phyloP scores from a whole-genome alignment of 2,329 filamentous ascomycete species.

The Diplodia scrobiculata region DNA sequence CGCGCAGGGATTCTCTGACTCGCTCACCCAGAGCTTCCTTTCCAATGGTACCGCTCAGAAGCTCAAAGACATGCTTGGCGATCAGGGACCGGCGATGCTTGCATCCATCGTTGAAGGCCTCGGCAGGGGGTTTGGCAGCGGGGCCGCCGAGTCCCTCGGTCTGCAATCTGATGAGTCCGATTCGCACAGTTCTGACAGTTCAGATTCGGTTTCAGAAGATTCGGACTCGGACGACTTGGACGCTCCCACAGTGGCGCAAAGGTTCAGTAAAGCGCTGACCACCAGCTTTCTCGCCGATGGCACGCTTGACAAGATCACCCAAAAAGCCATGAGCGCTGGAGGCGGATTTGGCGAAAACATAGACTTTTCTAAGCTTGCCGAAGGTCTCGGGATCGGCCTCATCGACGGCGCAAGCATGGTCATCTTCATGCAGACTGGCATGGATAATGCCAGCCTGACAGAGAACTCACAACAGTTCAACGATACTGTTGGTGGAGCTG shows the following conservation, averaged over 20 bases:
- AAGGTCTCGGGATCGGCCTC: conserved; percentile 17
- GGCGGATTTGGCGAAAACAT: conserved; percentile 5
- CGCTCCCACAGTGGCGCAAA: neutral
- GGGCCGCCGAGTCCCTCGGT: neutral
- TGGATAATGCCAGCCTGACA: neutral
- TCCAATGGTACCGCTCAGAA: conserved; percentile 8
- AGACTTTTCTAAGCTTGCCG: conserved; percentile 1
- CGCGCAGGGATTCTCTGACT: neutral
- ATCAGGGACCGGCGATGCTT: conserved; percentile 8
- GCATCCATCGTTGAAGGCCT: conserved; percentile 10
- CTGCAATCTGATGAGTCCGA: neutral
- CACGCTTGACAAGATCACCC: neutral
- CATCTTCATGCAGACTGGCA: conserved; percentile 16
- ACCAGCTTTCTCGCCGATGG: conserved; percentile 21
- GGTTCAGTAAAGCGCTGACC: conserved; percentile 9
- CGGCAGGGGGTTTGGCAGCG: conserved; percentile 13
- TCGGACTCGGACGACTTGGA: neutral
- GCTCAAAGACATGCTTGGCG: neutral
- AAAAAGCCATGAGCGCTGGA: neutral
- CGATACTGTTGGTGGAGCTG: conserved; percentile 14
- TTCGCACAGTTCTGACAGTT: neutral
- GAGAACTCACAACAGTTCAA: conserved; percentile 7
- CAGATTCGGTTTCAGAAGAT: neutral
- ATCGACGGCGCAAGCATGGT: conserved; percentile 14
- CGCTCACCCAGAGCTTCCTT: conserved; percentile 18